Percentiles rank a stretch among this genome's conserved stretches.
Evolutionary conservation across 345 rosid genomes (phyloP).

Genomic region (Eutrema japonicum): DNA sequence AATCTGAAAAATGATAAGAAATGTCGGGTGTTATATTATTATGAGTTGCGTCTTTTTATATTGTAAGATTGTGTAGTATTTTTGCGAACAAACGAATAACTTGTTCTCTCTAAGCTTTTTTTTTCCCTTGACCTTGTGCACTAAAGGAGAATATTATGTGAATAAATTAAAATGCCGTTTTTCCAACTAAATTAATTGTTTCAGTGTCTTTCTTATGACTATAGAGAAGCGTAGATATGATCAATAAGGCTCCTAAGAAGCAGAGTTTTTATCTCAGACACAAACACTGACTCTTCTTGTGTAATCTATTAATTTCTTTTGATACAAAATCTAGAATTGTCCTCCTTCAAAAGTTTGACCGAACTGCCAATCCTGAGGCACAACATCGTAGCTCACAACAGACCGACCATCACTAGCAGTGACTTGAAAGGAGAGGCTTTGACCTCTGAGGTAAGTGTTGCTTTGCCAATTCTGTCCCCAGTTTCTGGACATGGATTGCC

Average conservation of each 20-base stretch:
- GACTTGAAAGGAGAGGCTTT: slow-evolving; percentile 59
- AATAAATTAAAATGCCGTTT: too few species aligned
- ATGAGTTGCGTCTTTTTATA: not conserved
- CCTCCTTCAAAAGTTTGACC: slow-evolving; percentile 64
- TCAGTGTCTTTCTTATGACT: not conserved
- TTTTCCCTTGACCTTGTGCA: too few species aligned
- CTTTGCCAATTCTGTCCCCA: slow-evolving; percentile 84
- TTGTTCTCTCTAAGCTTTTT: too few species aligned
- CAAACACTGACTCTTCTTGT: slow-evolving; percentile 19
- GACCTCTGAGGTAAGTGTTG: slow-evolving; percentile 57
- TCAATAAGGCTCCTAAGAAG: not conserved
- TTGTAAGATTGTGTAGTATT: too few species aligned
- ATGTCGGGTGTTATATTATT: not conserved
- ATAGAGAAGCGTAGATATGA: not conserved
- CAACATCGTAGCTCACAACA: slow-evolving; percentile 56
- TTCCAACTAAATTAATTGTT: not conserved
- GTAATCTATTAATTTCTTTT: slow-evolving; percentile 8
- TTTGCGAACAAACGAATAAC: too few species aligned
- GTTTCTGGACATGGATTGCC: slow-evolving; percentile 73
- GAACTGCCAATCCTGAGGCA: slow-evolving; percentile 62
- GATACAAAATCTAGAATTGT: slow-evolving; percentile 48
- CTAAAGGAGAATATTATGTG: too few species aligned
- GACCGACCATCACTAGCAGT: slow-evolving; percentile 59
- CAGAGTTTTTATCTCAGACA: slow-evolving; percentile 21
- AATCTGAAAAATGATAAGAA: not conserved